These are phyloP conservation scores for Apiotrichum veenhuisii DNA, from an alignment of 1,284 basidiomycete genomes.

Conservation along the genomic window DNA sequence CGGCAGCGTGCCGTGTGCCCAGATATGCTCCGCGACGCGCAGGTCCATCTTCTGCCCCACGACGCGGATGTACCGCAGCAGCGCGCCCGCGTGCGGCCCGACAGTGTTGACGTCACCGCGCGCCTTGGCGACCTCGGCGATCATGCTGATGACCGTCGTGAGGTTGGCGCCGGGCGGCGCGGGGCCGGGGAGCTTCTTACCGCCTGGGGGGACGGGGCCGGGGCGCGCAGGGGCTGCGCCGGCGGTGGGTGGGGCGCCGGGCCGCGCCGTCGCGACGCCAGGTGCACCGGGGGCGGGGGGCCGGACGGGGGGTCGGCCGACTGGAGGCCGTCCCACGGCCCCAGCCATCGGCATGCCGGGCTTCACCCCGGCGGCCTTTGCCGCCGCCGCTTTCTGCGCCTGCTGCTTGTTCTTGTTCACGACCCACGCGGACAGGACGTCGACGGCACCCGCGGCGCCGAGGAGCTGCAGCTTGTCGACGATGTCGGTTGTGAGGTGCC, in stretches of 20 bases:
- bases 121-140: constrained; percentile 45
- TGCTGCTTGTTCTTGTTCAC: constrained; percentile 44
- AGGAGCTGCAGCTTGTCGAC: constrained; percentile 40
- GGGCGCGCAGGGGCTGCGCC: constrained; percentile 2
- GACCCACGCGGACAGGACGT: constrained; percentile 44
- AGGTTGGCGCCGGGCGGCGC: constrained; percentile 43
- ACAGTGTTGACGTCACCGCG: constrained; percentile 45
- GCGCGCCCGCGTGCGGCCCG: constrained; percentile 39
- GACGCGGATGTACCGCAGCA: constrained; percentile 43
- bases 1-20: constrained; percentile 44
- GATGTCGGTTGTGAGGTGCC: constrained; percentile 42
- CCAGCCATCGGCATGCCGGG: constrained; percentile 1
- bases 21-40: constrained; percentile 39
- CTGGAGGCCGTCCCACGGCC: too few relatives aligned
- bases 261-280: not conserved
- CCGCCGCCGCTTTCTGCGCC: constrained; percentile 27
- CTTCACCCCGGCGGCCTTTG: constrained; percentile 12
- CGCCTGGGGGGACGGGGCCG: not conserved
- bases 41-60: constrained; percentile 46
- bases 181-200: constrained; percentile 29
- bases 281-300: constrained; percentile 2
- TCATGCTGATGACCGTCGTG: constrained; percentile 45
- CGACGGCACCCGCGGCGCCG: constrained; percentile 40
- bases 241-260: not conserved
- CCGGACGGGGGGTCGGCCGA: constrained; percentile 3